Evolutionary conservation across 371 early-diverging fungal genomes (phyloP).

Genomic region (Mucor piriformis): DNA sequence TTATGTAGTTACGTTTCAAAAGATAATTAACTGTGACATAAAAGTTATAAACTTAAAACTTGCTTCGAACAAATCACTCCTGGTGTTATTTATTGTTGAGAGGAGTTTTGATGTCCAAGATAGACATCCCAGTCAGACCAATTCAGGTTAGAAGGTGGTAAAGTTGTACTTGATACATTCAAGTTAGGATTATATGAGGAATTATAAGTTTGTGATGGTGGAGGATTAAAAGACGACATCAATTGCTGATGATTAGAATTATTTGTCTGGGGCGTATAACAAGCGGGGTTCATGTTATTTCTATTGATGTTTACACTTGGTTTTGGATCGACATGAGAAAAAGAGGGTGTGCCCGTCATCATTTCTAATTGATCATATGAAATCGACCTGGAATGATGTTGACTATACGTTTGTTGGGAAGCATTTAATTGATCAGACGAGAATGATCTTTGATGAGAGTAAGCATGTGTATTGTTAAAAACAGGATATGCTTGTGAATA

Average conservation of each 20-base stretch:
- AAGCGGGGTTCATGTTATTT: neutral
- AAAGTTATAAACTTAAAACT: no score
- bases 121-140: constrained; percentile 32
- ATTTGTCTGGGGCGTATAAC: neutral
- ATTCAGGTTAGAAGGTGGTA: constrained; percentile 24
- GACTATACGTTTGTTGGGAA: neutral
- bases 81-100: neutral
- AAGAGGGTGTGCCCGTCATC: neutral
- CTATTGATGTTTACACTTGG: neutral
- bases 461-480: neutral
- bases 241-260: neutral
- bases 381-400: constrained; percentile 5
- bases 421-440: constrained; percentile 7
- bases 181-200: constrained; percentile 12
- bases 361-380: constrained; percentile 3
- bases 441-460: constrained; percentile 12
- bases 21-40: no score
- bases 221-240: neutral
- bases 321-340: neutral
- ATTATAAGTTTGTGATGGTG: constrained; percentile 7
- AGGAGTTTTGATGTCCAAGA: constrained; percentile 16
- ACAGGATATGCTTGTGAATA: neutral
- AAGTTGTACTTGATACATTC: constrained; percentile 10
- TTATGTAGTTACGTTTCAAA: no score
- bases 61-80: neutral